A percentile compares a stretch with the other conserved stretches of the same genome.
Evolutionary conservation across 345 rosid genomes (phyloP).

Genomic region (Cardamine occulta): DNA sequence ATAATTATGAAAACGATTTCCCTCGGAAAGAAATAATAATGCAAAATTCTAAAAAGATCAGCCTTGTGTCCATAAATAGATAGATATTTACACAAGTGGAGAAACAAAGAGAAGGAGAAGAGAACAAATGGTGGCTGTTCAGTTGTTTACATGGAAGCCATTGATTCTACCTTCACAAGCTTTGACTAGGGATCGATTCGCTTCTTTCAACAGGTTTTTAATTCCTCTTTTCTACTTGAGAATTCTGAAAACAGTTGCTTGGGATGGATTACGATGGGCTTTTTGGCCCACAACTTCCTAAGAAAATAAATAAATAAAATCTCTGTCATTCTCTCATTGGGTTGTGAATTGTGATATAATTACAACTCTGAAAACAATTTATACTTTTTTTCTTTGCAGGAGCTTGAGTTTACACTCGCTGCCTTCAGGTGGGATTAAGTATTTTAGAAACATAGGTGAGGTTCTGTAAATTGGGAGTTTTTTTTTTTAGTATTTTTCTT

Average conservation of each 20-base stretch:
- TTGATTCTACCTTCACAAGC: conserved; percentile 47
- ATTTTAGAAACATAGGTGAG: conserved; percentile 31
- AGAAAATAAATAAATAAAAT: no score
- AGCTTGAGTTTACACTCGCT: conserved; percentile 24
- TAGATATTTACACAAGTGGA: neutral
- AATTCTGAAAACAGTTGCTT: neutral
- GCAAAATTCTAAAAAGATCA: neutral
- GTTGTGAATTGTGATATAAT: no score
- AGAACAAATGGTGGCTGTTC: conserved; percentile 47
- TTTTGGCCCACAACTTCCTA: neutral
- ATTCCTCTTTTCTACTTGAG: neutral
- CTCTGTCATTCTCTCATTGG: no score
- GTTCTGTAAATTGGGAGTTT: neutral
- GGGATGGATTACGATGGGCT: neutral
- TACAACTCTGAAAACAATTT: no score
- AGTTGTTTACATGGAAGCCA: conserved; percentile 46
- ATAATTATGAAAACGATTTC: neutral
- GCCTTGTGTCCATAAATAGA: neutral
- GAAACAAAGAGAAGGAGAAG: conserved; percentile 2
- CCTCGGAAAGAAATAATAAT: neutral
- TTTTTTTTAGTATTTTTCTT: no score
- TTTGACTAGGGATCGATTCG: conserved; percentile 20
- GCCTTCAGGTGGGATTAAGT: conserved; percentile 31
- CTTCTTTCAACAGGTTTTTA: conserved; percentile 42
- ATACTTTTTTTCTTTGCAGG: conserved; percentile 27